These are phyloP conservation scores for Debaryomyces castellii DNA, from an alignment of 805 yeast genomes.

Conservation along the genomic window DNA sequence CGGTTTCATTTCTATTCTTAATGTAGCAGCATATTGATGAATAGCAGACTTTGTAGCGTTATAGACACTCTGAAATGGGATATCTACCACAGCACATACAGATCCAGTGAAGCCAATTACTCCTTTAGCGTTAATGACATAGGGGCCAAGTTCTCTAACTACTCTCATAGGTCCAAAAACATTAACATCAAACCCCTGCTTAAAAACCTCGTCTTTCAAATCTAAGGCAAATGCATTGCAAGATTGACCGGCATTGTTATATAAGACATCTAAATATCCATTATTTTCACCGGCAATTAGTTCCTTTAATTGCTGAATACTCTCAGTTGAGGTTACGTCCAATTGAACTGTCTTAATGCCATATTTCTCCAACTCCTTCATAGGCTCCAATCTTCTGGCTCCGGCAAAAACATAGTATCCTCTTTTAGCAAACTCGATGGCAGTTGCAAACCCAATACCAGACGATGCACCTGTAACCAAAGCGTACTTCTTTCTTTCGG, in stretches of 20 bases:
- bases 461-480: slow-evolving; percentile 59
- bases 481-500: slow-evolving; percentile 40
- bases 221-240: slow-evolving; percentile 73
- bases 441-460: slow-evolving; percentile 53
- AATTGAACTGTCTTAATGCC: slow-evolving; percentile 48
- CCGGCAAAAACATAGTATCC: slow-evolving; percentile 69
- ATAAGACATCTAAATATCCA: slow-evolving; percentile 57
- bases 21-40: slow-evolving; percentile 63
- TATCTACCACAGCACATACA: slow-evolving; percentile 59
- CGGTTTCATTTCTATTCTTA: slow-evolving; percentile 68
- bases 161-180: slow-evolving; percentile 69
- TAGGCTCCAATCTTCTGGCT: slow-evolving; percentile 64
- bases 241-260: slow-evolving; percentile 77
- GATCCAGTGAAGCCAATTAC: slow-evolving; percentile 76
- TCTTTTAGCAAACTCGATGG: slow-evolving; percentile 48
- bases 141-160: slow-evolving; percentile 54
- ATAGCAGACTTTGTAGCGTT: slow-evolving; percentile 74
- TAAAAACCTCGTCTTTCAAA: slow-evolving; percentile 53
- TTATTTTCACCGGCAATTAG: slow-evolving; percentile 43
- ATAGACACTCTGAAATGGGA: slow-evolving; percentile 71
- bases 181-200: slow-evolving; percentile 60
- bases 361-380: slow-evolving; percentile 49
- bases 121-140: slow-evolving; percentile 65
- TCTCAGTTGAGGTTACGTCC: slow-evolving; percentile 57
- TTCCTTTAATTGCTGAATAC: slow-evolving; percentile 44